Evolutionary conservation across 2,329 filamentous ascomycete genomes (phyloP).

Genomic region (Herpotrichia juniperi): DNA sequence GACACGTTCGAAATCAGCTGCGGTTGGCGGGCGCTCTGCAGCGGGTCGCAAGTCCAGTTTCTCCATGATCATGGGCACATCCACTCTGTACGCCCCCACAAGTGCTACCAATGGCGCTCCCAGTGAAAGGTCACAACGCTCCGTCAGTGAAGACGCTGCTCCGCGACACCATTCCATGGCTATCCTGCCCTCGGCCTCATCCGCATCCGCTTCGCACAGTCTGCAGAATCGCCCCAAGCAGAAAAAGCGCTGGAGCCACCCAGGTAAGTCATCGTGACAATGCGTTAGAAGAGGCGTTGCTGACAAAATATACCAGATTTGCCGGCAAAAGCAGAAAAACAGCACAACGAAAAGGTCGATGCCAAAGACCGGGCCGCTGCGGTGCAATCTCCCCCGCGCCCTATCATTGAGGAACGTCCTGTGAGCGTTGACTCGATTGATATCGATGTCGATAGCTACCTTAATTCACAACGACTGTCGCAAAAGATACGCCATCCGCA

Average conservation of each 20-base stretch:
- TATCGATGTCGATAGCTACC: conserved; percentile 82
- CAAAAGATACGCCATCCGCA: conserved; percentile 87
- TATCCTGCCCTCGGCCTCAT: conserved; percentile 14
- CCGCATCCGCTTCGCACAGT: conserved; percentile 29
- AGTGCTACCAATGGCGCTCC: conserved; percentile 1
- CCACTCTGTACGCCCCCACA: conserved; percentile 30
- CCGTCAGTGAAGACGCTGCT: conserved; percentile 37
- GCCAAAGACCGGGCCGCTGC: conserved; percentile 27
- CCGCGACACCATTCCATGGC: conserved; percentile 36
- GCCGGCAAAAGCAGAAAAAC: conserved; percentile 44
- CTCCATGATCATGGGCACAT: conserved; percentile 27
- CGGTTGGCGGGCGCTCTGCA: conserved; percentile 40
- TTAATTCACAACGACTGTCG: conserved; percentile 81
- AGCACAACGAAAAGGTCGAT: conserved; percentile 40
- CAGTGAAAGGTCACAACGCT: conserved; percentile 27
- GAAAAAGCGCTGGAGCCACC: conserved; percentile 48
- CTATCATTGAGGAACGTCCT: conserved; percentile 72
- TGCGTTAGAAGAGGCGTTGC: too few relatives aligned
- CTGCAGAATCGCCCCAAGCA: conserved; percentile 36
- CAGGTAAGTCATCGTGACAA: too few relatives aligned
- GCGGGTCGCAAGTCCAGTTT: conserved; percentile 28
- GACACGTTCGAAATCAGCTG: conserved; percentile 33
- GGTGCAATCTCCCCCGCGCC: conserved; percentile 46
- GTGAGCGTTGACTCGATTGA: conserved; percentile 86
- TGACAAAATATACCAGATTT: too few relatives aligned